These are phyloP conservation scores for Castanopsis chinensis DNA, from an alignment of 306 rosid species.

Conservation along the genomic window DNA sequence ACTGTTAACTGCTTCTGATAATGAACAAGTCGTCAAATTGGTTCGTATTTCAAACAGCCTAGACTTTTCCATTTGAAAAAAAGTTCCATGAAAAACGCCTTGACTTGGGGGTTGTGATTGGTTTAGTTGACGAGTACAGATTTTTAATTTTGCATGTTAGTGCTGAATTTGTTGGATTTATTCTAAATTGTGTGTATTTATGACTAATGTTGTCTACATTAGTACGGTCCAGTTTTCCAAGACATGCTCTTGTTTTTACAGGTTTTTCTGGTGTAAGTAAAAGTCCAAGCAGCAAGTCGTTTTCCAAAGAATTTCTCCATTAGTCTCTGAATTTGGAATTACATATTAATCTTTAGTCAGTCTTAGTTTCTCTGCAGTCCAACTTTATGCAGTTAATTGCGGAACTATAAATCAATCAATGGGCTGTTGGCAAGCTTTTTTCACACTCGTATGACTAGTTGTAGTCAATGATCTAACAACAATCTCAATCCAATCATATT, in stretches of 20 bases:
- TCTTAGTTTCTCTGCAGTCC: no score
- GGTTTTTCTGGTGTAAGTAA: not conserved
- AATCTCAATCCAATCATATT: not conserved
- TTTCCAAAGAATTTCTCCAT: not conserved
- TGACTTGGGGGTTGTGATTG: not conserved
- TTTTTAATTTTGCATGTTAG: no score
- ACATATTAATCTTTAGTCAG: not conserved
- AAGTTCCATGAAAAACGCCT: not conserved
- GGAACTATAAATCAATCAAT: not conserved
- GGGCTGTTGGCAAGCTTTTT: not conserved
- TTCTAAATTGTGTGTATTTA: no score
- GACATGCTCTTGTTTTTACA: not conserved
- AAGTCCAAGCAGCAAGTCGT: not conserved
- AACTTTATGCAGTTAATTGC: not conserved
- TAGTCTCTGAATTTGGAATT: not conserved
- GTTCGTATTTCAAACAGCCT: not conserved
- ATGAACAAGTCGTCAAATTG: not conserved
- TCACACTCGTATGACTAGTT: not conserved
- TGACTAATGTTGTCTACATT: no score
- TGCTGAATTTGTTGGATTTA: no score
- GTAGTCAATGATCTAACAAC: not conserved
- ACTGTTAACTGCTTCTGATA: not conserved
- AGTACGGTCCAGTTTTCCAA: not conserved
- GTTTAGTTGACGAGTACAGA: no score
- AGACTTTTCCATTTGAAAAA: no score